phyloP scores from a whole-genome alignment of 2,329 filamentous ascomycete genomes.

The Penicillium aurantiogriseum region DNA sequence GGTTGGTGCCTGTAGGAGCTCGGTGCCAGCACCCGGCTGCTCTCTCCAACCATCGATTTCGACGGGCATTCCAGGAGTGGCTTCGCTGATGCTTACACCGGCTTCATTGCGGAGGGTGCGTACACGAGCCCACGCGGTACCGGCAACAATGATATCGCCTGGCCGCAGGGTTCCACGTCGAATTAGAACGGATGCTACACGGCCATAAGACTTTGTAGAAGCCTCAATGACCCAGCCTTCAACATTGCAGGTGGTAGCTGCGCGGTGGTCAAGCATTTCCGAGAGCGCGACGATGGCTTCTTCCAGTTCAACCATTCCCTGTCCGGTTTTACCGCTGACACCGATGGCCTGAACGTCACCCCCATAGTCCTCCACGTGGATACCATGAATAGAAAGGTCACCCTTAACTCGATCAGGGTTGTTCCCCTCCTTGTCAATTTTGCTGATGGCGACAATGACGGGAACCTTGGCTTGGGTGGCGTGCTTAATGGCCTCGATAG shows the following conservation, averaged over 20 bases:
- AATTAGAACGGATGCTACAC: slow-evolving; percentile 84
- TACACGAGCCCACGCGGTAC: slow-evolving; percentile 83
- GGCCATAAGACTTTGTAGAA: slow-evolving; percentile 78
- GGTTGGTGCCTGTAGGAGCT: slow-evolving; percentile 76
- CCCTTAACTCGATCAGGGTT: slow-evolving; percentile 81
- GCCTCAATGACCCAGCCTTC: slow-evolving; percentile 96
- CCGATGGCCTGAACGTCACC: slow-evolving; percentile 90
- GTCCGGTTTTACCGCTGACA: slow-evolving; percentile 90
- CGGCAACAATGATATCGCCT: slow-evolving; percentile 83
- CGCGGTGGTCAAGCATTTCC: slow-evolving; percentile 86
- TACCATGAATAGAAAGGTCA: slow-evolving; percentile 76
- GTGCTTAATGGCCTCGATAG: slow-evolving; percentile 92
- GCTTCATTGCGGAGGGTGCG: slow-evolving; percentile 81
- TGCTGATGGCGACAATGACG: slow-evolving; percentile 97
- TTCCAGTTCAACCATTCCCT: slow-evolving; percentile 87
- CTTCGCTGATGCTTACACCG: slow-evolving; percentile 68
- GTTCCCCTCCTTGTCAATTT: slow-evolving; percentile 84
- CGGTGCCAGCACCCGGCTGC: slow-evolving; percentile 79
- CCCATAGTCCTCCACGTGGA: slow-evolving; percentile 92
- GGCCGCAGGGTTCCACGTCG: slow-evolving; percentile 78
- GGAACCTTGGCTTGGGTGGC: slow-evolving; percentile 83
- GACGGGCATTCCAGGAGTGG: slow-evolving; percentile 82
- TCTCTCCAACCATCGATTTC: slow-evolving; percentile 95
- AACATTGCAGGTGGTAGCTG: slow-evolving; percentile 70
- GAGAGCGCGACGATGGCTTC: slow-evolving; percentile 83